Percentiles rank a stretch among this genome's conserved stretches.
These are phyloP conservation scores for Xeromyces bisporus DNA, from an alignment of 495 filamentous ascomycete species.

Conservation along the genomic window DNA sequence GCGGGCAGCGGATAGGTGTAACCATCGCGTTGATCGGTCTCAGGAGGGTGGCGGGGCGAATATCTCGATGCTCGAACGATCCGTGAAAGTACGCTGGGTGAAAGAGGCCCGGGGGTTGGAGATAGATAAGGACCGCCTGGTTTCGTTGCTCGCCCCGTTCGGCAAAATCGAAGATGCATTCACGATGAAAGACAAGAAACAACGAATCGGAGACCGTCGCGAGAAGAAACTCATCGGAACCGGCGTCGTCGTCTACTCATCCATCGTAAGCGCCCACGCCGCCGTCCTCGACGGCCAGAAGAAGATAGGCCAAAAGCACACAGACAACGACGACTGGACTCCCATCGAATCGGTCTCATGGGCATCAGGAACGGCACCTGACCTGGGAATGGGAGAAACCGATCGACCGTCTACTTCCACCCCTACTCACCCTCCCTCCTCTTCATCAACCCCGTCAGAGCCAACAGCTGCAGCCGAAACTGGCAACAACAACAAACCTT, in stretches of 20 bases:
- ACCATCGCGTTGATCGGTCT: constrained; percentile 23
- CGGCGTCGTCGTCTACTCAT: constrained; percentile 39
- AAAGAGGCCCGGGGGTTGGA: constrained; percentile 28
- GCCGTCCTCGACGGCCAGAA: constrained; percentile 38
- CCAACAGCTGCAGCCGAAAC: constrained; percentile 11
- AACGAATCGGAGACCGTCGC: constrained; percentile 30
- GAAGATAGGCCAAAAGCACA: constrained; percentile 13
- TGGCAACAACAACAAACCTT: constrained; percentile 10
- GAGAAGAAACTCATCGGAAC: constrained; percentile 38
- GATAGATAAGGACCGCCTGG: constrained; percentile 29
- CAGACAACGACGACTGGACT: constrained; percentile 20
- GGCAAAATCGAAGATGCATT: constrained; percentile 38
- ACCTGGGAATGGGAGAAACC: constrained; percentile 11
- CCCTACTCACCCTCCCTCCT: constrained; percentile 7
- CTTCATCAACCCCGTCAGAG: constrained; percentile 7
- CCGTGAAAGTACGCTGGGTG: constrained; percentile 41
- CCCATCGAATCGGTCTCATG: constrained; percentile 38
- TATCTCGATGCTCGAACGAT: constrained; percentile 40
- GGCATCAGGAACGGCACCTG: constrained; percentile 36
- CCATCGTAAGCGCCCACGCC: constrained; percentile 42
- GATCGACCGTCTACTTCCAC: constrained; percentile 5
- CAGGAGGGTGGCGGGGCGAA: constrained; percentile 24
- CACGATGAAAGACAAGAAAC: constrained; percentile 38
- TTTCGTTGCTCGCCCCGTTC: constrained; percentile 32
- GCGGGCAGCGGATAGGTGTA: constrained; percentile 14